These are phyloP conservation scores for Stenogyne calaminthoides DNA, from an alignment of 305 asterid genomes.

Conservation along the genomic window DNA sequence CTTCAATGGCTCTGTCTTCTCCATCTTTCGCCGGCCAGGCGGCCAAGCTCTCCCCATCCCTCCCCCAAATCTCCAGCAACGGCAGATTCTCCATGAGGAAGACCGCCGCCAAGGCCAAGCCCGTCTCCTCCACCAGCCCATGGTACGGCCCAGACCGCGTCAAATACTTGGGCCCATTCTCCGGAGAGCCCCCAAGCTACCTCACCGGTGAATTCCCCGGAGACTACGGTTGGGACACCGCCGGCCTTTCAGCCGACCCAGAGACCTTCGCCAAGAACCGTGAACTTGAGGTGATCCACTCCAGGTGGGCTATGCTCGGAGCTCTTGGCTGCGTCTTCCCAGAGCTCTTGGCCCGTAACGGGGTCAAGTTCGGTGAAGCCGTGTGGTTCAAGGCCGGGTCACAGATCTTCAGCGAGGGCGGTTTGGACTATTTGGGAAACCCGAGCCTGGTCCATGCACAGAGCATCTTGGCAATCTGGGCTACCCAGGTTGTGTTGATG, in stretches of 20 bases:
- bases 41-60: constrained; percentile 42
- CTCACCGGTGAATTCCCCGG: constrained; percentile 60
- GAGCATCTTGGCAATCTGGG: constrained; percentile 72
- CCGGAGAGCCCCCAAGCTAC: constrained; percentile 53
- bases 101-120: constrained; percentile 31
- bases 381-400: constrained; percentile 67
- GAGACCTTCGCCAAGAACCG: constrained; percentile 61
- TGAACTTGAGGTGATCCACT: constrained; percentile 26
- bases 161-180: constrained; percentile 34
- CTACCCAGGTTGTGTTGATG: constrained; percentile 52
- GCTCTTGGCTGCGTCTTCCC: constrained; percentile 69
- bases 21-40: constrained; percentile 57
- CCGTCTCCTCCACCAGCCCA: constrained; percentile 41
- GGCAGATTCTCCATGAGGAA: constrained; percentile 45
- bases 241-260: constrained; percentile 59
- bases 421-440: constrained; percentile 62
- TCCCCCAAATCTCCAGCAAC: constrained; percentile 30
- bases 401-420: constrained; percentile 62
- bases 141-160: constrained; percentile 68
- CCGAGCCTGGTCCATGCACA: constrained; percentile 64
- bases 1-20: constrained; percentile 55
- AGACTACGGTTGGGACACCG: constrained; percentile 67
- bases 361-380: constrained; percentile 64
- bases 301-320: not conserved
- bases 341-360: constrained; percentile 61